Base-by-base conservation (phyloP, 495 filamentous ascomycete genomes). In the Annulohypoxylon nitens region DNA sequence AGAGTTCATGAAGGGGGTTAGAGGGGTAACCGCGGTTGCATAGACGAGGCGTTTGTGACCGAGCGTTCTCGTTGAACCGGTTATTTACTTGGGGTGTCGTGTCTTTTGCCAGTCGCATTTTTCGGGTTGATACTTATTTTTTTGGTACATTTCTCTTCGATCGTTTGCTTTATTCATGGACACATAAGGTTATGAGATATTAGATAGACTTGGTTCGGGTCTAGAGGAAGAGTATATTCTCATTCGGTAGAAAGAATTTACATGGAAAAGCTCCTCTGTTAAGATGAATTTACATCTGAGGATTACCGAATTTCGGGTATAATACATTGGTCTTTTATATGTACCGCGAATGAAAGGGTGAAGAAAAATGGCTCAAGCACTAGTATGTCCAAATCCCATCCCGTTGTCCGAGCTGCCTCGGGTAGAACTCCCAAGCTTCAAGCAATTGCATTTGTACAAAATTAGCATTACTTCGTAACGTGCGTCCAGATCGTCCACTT, bases 381-480 rank as follows among this genome's bases (percentile, higher is more conserved):
- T 37, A 18, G n/a, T 30, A 18, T 54, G 7, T 4, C 16, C 64
- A 47, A 39, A 51, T 7, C 26, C 61, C 54, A 53, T 66, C 16
- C 34, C 14, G 18, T 48, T 50, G 16, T 68, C 58, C 37, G 45
- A 57, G 25, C 61, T 2, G 23, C 53, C 30, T 59, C 26, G 50
- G 66, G 50, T 54, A 72, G 30, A 30, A 30, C 5, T 14, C 39
- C 12, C 12, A 14, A 14, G 39, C 39, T 71, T 50, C 62, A 67
- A 47, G 61, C 54, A 65, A 71, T 58, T 70, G 61, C 73, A 54
- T 57, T 74, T 69, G 50, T 78, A 75, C 71, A 78, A 48, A 12
- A 80, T 81, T 79, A 78, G 41, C 59, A 78, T 81, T 82, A 78
- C 66, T 69, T 74, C 71, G 61, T 78, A 57, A 70, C 59, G 18